Evolutionary conservation across 176 grass and related monocot species (phyloP), one percentile per base, ranked within the genome.

Genomic region (Zoysia pacifica): DNA sequence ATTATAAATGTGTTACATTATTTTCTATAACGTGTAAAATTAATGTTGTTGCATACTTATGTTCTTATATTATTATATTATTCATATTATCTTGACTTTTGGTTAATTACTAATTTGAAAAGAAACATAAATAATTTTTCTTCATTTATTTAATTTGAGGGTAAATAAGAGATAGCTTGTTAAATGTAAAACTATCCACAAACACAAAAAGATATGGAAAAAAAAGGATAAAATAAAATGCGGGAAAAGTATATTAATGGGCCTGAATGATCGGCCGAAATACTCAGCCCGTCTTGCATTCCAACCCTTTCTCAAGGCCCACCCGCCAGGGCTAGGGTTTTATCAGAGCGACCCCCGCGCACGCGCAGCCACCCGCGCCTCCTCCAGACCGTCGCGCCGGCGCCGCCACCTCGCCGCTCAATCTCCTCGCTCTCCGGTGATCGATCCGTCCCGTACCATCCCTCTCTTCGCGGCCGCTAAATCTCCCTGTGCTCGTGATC

Each of bases 371-470:
- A 7, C 2, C 19, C 72, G 1, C 42, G n/a, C 9, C 78, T 71
- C 77, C 66, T 89, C 72, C 58, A 46, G 67, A 77, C 78, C 78
- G 78, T 82, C 51, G 51, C 48, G 82, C 78, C 77, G 82, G 87
- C 87, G 82, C 87, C 78, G 75, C 82, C 82, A 60, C 73, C 58
- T 39, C 59, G 60, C 48, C 69, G 11, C 7, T 74, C 2, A 66
- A 0, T 77, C 78, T 81, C 66, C 77, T 81, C 72, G 65, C 43
- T 36, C 67, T 50, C 67, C 72, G 82, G 87, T 89, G 77, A 16
- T 52, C 47, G 47, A 1, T 48, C 0, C 47, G 55, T 44, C 56
- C 4, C 4, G 9, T 20, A 62, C 5, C 59, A 36, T 36, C 20
- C 20, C 11, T 41, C 69, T 37, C 14, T 62, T 2, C 72, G 28